Percentiles rank a stretch among this genome's conserved stretches.
Conservation (phyloP, 148 eudicot species). For the Vaccinium macrocarpon region DNA sequence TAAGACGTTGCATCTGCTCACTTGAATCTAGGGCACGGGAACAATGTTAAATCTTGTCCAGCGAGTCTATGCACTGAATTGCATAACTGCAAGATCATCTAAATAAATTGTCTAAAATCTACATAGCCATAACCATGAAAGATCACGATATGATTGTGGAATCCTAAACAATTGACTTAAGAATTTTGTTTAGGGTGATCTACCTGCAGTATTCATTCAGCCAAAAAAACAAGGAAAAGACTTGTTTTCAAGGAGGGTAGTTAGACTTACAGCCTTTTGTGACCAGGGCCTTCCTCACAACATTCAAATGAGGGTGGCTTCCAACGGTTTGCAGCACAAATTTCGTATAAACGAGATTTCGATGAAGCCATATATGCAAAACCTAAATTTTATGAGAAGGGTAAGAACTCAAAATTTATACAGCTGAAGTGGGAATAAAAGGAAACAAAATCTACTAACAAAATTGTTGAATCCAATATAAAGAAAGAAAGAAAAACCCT, state of each 20-base stretch:
- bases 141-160: not conserved
- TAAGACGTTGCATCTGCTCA: too few species aligned
- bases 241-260: not conserved
- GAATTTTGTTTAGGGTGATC: not conserved
- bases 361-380: not conserved
- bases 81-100: not conserved
- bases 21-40: too few species aligned
- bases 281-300: constrained; percentile 5
- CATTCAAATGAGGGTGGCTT: not conserved
- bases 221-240: not conserved
- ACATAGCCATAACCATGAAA: not conserved
- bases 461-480: not conserved
- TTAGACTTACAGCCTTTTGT: constrained; percentile 2
- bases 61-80: not conserved
- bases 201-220: not conserved
- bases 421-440: not conserved
- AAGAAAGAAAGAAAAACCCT: not conserved
- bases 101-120: not conserved
- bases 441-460: not conserved
- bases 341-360: constrained; percentile 1
- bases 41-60: not conserved
- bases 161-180: not conserved
- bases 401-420: not conserved
- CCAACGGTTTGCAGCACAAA: constrained; percentile 14
- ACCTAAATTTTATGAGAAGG: not conserved